Percentiles rank a stretch among this genome's conserved stretches.
phyloP scores from a whole-genome alignment of 2,329 filamentous ascomycete species.

The Ceratocystis albifundus region DNA sequence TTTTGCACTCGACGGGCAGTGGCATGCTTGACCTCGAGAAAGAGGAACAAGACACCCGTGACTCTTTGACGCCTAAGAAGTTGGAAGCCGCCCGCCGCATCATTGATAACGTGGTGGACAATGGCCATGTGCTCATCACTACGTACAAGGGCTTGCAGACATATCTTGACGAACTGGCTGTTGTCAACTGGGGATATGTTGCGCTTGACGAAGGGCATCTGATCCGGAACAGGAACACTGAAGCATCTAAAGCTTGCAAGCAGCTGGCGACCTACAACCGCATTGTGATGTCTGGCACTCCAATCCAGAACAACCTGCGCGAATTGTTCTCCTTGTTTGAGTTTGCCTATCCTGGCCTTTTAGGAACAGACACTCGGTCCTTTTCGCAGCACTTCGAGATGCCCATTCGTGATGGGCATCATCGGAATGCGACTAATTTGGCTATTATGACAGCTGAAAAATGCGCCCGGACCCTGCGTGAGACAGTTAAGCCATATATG shows the following conservation, averaged over 20 bases:
- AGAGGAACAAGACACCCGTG: conserved; percentile 42
- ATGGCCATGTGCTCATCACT: conserved; percentile 88
- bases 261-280: conserved; percentile 81
- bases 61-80: conserved; percentile 36
- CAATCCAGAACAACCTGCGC: conserved; percentile 91
- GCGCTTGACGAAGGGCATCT: conserved; percentile 96
- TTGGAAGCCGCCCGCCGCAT: conserved; percentile 65
- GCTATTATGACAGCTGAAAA: conserved; percentile 91
- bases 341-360: conserved; percentile 90
- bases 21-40: conserved; percentile 82
- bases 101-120: conserved; percentile 65
- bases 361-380: conserved; percentile 74
- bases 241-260: conserved; percentile 91
- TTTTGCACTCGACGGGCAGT: conserved; percentile 87
- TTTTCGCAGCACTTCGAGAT: conserved; percentile 89
- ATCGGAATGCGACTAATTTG: conserved; percentile 86
- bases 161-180: conserved; percentile 70
- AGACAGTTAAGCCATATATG: conserved; percentile 85
- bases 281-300: conserved; percentile 88
- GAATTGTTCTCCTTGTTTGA: conserved; percentile 97
- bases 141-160: conserved; percentile 94
- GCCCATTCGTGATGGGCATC: conserved; percentile 84
- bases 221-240: conserved; percentile 90
- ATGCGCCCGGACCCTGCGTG: conserved; percentile 86
- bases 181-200: conserved; percentile 82